Conservation (phyloP, 108 stramenopile species). For the Skeletonema menzelii region DNA sequence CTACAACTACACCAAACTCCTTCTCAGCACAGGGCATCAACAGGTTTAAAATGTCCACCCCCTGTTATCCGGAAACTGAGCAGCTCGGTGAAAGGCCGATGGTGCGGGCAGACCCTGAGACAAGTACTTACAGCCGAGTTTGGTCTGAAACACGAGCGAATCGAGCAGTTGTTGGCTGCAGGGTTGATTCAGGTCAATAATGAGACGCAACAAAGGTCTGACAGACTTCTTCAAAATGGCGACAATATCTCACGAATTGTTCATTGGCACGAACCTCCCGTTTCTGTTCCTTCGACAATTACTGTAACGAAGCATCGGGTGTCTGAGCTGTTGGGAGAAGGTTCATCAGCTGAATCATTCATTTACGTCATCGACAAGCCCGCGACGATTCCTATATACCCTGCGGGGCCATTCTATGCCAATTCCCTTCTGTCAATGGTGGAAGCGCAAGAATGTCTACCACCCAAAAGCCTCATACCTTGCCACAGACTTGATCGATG, state of each 20-base stretch:
- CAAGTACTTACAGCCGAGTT: conserved; percentile 64
- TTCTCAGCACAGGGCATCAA: conserved; percentile 30
- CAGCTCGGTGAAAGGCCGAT: conserved; percentile 70
- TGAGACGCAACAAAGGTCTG: conserved; percentile 31
- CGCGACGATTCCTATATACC: conserved; percentile 74
- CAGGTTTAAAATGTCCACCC: conserved; percentile 64
- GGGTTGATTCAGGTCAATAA: conserved; percentile 75
- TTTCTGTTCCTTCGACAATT: conserved; percentile 56
- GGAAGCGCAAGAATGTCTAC: conserved; percentile 71
- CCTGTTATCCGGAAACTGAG: conserved; percentile 53
- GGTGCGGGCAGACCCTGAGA: conserved; percentile 65
- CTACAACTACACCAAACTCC: conserved; percentile 49
- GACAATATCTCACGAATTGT: conserved; percentile 62
- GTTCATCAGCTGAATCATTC: conserved; percentile 5
- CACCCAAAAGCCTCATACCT: conserved; percentile 65
- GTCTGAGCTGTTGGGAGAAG: conserved; percentile 15
- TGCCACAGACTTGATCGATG: conserved; percentile 82
- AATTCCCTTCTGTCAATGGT: conserved; percentile 79
- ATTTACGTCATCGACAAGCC: conserved; percentile 80
- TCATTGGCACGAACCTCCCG: conserved; percentile 88
- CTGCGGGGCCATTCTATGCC: conserved; percentile 79
- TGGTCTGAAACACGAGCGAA: neutral
- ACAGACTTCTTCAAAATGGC: conserved; percentile 59
- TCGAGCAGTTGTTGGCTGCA: conserved; percentile 42
- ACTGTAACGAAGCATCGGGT: conserved; percentile 52